These are phyloP conservation scores for Wickerhamomyces tratensis DNA, from an alignment of 805 yeast species.

Conservation along the genomic window DNA sequence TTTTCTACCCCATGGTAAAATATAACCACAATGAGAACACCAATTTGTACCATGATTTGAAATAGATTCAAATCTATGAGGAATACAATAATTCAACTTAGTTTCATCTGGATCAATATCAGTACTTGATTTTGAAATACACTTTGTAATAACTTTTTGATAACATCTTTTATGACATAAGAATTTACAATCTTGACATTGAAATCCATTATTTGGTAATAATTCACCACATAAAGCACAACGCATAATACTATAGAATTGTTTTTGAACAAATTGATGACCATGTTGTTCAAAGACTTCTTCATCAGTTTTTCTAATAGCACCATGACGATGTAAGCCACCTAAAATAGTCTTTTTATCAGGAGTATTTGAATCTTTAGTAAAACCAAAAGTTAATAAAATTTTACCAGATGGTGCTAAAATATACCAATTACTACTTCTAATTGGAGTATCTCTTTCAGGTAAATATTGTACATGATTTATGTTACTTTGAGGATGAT, in stretches of 20 bases:
- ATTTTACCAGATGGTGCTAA: conserved; percentile 94
- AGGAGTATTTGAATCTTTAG: conserved; percentile 45
- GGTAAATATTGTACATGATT: neutral
- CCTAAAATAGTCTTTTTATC: conserved; percentile 38
- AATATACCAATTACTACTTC: conserved; percentile 76
- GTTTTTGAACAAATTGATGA: conserved; percentile 92
- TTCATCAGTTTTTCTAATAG: conserved; percentile 84
- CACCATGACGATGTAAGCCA: conserved; percentile 92
- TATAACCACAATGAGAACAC: conserved; percentile 99
- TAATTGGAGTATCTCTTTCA: conserved; percentile 19
- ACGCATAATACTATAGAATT: conserved; percentile 91
- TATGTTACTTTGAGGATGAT: neutral
- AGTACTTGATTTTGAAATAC: conserved; percentile 68
- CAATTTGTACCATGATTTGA: conserved; percentile 94
- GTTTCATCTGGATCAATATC: conserved; percentile 66
- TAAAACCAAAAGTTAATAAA: conserved; percentile 66
- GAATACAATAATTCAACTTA: conserved; percentile 89
- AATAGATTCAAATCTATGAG: conserved; percentile 91
- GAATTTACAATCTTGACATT: conserved; percentile 78
- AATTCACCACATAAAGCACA: conserved; percentile 98
- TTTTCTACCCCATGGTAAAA: conserved; percentile 90
- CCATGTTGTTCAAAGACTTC: conserved; percentile 94
- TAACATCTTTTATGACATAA: conserved; percentile 77
- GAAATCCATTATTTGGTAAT: conserved; percentile 76
- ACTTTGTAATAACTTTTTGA: conserved; percentile 71